Percentiles rank a stretch among this genome's conserved stretches.
Evolutionary conservation across 2,329 filamentous ascomycete genomes (phyloP).

Genomic region (Hansfordia pulvinata): DNA sequence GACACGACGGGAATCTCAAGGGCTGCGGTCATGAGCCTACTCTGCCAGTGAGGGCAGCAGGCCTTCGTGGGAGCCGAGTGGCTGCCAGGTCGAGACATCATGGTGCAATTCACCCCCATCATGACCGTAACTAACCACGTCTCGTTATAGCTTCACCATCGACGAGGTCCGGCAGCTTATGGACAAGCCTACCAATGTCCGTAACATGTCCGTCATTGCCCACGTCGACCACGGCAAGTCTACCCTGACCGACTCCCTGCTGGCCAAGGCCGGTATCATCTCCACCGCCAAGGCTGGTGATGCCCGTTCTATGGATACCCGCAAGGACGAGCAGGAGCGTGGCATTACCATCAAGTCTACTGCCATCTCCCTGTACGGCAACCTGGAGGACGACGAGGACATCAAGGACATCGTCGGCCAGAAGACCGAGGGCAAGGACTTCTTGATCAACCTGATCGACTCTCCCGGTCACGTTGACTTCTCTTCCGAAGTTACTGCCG

Average conservation of each 20-base stretch:
- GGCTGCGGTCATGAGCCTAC: too few relatives aligned
- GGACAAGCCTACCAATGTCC: constrained; percentile 61
- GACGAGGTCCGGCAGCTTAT: constrained; percentile 74
- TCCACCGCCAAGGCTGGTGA: constrained; percentile 95
- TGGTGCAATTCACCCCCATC: not conserved
- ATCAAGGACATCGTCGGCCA: constrained; percentile 86
- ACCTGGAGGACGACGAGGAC: constrained; percentile 69
- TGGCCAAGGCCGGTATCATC: constrained; percentile 98
- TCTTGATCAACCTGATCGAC: constrained; percentile 99
- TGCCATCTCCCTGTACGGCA: constrained; percentile 94
- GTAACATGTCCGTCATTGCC: constrained; percentile 99
- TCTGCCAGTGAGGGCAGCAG: too few relatives aligned
- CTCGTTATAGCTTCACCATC: constrained; percentile 82
- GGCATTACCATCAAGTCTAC: constrained; percentile 99
- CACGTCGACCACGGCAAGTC: constrained; percentile 99
- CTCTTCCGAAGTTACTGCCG: constrained; percentile 98
- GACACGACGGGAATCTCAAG: too few relatives aligned
- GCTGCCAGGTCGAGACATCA: too few relatives aligned
- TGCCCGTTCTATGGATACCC: constrained; percentile 90
- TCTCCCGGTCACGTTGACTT: constrained; percentile 99
- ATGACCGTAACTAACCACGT: constrained; percentile 32
- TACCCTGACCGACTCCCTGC: constrained; percentile 96
- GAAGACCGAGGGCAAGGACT: constrained; percentile 83
- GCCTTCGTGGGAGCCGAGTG: too few relatives aligned
- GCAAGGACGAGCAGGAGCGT: constrained; percentile 96